Percentiles rank a stretch among this genome's conserved stretches.
Conservation (phyloP, 192 early-diverging fungal species). For the Backusella parvicylindrica region DNA sequence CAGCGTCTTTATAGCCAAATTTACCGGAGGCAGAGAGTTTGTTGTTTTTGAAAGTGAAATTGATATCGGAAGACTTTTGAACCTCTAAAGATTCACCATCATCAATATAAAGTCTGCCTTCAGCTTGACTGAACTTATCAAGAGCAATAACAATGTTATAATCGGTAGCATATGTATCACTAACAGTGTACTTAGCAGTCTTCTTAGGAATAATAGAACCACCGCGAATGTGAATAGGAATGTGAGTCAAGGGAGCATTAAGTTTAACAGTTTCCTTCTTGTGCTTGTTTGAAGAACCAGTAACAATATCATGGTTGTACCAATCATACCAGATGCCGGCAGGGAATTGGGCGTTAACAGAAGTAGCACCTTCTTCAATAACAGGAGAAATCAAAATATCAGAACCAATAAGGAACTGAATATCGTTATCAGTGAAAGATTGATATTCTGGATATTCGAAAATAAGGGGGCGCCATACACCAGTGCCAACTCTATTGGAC, state of each 20-base stretch:
- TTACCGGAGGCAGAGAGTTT: constrained; percentile 20
- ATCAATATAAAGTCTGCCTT: constrained; percentile 56
- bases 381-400: constrained; percentile 59
- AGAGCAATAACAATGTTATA: constrained; percentile 51
- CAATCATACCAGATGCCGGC: constrained; percentile 62
- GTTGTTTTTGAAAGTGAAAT: constrained; percentile 9
- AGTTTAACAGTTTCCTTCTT: constrained; percentile 30
- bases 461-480: constrained; percentile 51
- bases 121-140: constrained; percentile 40
- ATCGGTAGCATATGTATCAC: constrained; percentile 38
- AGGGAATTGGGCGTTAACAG: constrained; percentile 62
- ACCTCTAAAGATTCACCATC: constrained; percentile 54
- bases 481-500: constrained; percentile 48
- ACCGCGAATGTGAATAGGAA: constrained; percentile 60
- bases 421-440: constrained; percentile 42
- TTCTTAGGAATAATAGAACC: constrained; percentile 56
- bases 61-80: constrained; percentile 11
- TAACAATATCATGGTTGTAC: constrained; percentile 31
- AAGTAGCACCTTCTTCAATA: constrained; percentile 38
- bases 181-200: constrained; percentile 44
- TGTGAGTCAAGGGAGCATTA: constrained; percentile 45
- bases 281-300: constrained; percentile 3
- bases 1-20: constrained; percentile 14
- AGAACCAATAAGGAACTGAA: constrained; percentile 59
- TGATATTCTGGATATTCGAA: constrained; percentile 46